Evolutionary conservation across 495 filamentous ascomycete species (phyloP).

Genomic region (Glarea lozoyensis): DNA sequence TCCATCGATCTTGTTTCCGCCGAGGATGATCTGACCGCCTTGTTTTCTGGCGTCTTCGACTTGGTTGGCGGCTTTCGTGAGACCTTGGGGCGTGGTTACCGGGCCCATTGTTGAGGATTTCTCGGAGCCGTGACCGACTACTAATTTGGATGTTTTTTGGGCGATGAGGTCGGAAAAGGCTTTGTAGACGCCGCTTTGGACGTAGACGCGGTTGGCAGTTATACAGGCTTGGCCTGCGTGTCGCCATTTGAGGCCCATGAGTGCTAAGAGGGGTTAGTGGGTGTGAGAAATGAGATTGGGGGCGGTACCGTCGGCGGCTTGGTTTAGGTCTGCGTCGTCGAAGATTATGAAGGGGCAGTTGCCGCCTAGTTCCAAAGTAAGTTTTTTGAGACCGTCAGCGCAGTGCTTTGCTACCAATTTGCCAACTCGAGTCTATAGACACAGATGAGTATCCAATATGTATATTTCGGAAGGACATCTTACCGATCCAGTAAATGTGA

Average conservation of each 20-base stretch:
- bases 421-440: slow-evolving; percentile 41
- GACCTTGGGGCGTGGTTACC: slow-evolving; percentile 51
- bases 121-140: slow-evolving; percentile 54
- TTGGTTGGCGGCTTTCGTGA: slow-evolving; percentile 54
- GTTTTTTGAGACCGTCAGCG: slow-evolving; percentile 57
- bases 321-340: slow-evolving; percentile 60
- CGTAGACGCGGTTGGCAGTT: slow-evolving; percentile 63
- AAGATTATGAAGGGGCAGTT: slow-evolving; percentile 72
- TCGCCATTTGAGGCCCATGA: slow-evolving; percentile 54
- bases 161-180: slow-evolving; percentile 45
- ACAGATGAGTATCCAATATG: slow-evolving; percentile 1
- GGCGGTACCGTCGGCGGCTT: slow-evolving; percentile 41
- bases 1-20: slow-evolving; percentile 40
- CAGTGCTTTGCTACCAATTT: slow-evolving; percentile 47
- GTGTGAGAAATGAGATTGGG: background rate
- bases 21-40: slow-evolving; percentile 50
- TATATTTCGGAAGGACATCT: background rate
- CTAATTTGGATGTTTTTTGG: slow-evolving; percentile 43
- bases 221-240: slow-evolving; percentile 66
- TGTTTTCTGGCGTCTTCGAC: slow-evolving; percentile 53
- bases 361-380: slow-evolving; percentile 65
- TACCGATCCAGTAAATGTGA: slow-evolving; percentile 62
- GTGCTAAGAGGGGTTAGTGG: slow-evolving; percentile 23
- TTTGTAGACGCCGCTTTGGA: slow-evolving; percentile 50
- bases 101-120: slow-evolving; percentile 58